Evolutionary conservation across 164 flowering plant species (phyloP).

Genomic region (Vitis amurensis): DNA sequence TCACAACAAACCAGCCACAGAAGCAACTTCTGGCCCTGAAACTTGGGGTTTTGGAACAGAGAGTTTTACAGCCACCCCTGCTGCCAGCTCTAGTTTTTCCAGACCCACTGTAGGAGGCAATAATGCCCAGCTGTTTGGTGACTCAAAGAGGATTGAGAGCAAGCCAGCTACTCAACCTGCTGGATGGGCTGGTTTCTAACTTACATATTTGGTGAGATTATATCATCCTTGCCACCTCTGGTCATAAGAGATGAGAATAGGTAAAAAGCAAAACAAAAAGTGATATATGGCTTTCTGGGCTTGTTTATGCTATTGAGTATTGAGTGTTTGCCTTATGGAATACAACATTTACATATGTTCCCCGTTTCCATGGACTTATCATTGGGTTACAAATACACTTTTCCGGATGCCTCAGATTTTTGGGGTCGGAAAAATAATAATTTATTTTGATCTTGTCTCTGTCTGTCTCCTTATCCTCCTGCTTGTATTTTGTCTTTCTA

Average conservation of each 20-base stretch:
- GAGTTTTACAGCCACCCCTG: slow-evolving; percentile 68
- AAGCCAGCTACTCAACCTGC: slow-evolving; percentile 77
- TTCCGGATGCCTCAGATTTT: slow-evolving; percentile 5
- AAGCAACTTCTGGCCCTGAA: slow-evolving; percentile 31
- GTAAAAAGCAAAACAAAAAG: neutral
- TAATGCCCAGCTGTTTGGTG: slow-evolving; percentile 47
- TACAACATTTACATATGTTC: slow-evolving; percentile 6
- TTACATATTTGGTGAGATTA: slow-evolving; percentile 1
- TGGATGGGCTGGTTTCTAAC: slow-evolving; percentile 99
- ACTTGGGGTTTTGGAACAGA: slow-evolving; percentile 87
- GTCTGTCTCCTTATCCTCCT: no score
- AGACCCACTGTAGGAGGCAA: slow-evolving; percentile 34
- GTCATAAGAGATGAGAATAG: neutral
- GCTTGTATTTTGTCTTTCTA: neutral
- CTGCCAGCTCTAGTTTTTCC: slow-evolving; percentile 40
- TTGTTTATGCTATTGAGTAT: slow-evolving; percentile 6
- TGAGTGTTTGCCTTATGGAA: neutral
- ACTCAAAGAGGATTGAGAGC: slow-evolving; percentile 40
- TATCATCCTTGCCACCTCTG: neutral
- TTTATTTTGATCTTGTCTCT: neutral
- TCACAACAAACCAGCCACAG: slow-evolving; percentile 39
- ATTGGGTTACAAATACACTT: slow-evolving; percentile 6
- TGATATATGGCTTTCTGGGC: slow-evolving; percentile 5
- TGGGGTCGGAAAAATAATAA: slow-evolving; percentile 1
- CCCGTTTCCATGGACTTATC: neutral